Base-by-base conservation (phyloP, 108 stramenopile genomes). In the Conticribra weissflogii region DNA sequence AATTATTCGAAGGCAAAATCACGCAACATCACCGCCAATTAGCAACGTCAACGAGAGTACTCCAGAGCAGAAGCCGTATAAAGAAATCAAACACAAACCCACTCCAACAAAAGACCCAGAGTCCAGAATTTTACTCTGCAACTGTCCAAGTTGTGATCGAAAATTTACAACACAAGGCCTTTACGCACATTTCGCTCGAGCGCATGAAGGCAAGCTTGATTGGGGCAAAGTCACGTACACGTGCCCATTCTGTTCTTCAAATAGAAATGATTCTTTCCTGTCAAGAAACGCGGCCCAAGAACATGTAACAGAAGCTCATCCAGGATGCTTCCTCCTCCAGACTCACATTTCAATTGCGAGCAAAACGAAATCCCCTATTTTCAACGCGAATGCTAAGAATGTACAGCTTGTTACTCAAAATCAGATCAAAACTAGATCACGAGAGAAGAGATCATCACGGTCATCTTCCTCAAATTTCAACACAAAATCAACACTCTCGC, bases 101-200 rank as follows among this genome's bases (percentile, higher is more conserved):
- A 15, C 36, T 44, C 4, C 36, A 44, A 29, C 30, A 4, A 28
- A 54, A 41, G 22, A 44, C 1, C 17, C 54, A 23, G 55, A 36
- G 25, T 50, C 54, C 3, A 47, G 55, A 27, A 34, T 19, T 3
- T 51, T 67, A 2, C 33, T 78, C 3, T 78, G 77, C 44, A 68
- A 78, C 45, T 78, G 77, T 18, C 61, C 70, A 3, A 27, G 60
- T 24, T 78, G 77, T 29, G 63, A 65, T 31, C 51, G 70, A 22
- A 46, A 66, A 9, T 59, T 78, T 21, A 59, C 65, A 18, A 60
- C 70, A 16, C 77, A 78, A 60, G 77, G 77, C 12, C 58, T 78
- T 63, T 78, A 78, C 51, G 77, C 77, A 48, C 77, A 78, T 51
- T 59, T 66, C 49, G 77, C 68, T 15, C 33, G 70, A 46, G 58